Evolutionary conservation across 2,329 filamentous ascomycete genomes (phyloP).

Genomic region (Moelleriella libera): DNA sequence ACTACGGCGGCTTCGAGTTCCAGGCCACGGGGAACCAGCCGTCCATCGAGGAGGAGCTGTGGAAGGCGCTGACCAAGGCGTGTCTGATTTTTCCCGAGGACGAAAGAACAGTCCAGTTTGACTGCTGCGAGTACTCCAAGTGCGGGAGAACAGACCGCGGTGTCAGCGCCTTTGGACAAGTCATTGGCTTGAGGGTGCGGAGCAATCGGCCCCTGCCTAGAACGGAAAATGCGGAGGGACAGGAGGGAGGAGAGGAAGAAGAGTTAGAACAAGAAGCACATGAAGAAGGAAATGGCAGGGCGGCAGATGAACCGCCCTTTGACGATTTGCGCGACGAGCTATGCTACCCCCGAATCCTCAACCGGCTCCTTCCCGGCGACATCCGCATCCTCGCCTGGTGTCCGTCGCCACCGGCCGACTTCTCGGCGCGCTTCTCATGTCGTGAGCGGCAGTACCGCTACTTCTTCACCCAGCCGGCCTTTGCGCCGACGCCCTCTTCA

Average conservation of each 20-base stretch:
- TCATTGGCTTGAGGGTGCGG: constrained; percentile 69
- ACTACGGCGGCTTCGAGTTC: constrained; percentile 89
- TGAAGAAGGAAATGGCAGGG: no score
- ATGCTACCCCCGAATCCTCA: constrained; percentile 69
- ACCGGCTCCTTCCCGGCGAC: constrained; percentile 75
- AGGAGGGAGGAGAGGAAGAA: constrained; percentile 1
- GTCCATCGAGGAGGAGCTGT: constrained; percentile 85
- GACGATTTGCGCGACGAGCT: constrained; percentile 71
- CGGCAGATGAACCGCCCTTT: constrained; percentile 18
- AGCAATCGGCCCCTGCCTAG: constrained; percentile 54
- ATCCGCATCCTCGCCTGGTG: constrained; percentile 93
- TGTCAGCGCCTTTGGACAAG: constrained; percentile 94
- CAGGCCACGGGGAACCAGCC: constrained; percentile 58
- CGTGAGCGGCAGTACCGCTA: constrained; percentile 86
- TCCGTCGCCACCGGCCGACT: constrained; percentile 61
- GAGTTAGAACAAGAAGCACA: constrained; percentile 2
- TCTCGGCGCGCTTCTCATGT: constrained; percentile 88
- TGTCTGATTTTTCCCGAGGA: constrained; percentile 64
- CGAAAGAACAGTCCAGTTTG: constrained; percentile 57
- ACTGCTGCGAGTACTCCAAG: constrained; percentile 82
- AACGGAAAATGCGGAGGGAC: constrained; percentile 8
- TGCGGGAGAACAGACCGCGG: constrained; percentile 87
- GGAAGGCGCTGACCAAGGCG: constrained; percentile 75
- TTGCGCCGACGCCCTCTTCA: constrained; percentile 40
- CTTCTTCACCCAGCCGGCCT: constrained; percentile 93